Base-by-base conservation (phyloP, 768 basidiomycete species). In the Rhizopogon rudus region DNA sequence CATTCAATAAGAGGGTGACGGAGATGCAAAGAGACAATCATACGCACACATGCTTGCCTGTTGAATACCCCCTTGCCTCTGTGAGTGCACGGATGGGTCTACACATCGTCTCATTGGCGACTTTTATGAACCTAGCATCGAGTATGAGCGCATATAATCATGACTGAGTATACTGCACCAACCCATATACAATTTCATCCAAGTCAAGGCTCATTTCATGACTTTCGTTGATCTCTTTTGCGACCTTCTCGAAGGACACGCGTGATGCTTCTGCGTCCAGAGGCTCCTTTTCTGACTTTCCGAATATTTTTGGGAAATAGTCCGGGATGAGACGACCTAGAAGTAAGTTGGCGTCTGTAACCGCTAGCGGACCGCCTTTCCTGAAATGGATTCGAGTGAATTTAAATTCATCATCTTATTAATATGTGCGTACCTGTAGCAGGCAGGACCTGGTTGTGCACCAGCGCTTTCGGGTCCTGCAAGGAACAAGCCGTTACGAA, bases 71-170 rank as follows among this genome's bases (percentile, higher is more conserved):
- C 43, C 90, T 77, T 2, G 93, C 91, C 68, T 97, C 94, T 0
- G 94, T 97, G 60, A 96, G 69, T 2, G 92, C 85, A 3, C 95
- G 84, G 54, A 98, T 96, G 7, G 95, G 95, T 45, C 95, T 76
- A 60, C 87, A 89, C 94, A 98, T 98, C 0, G 92, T 94, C 74
- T 98, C 95, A 62, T 97, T 97, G 8, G 94, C 94, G 9, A 96
- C 93, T 65, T 94, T 92, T 73, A 98, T 88, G 70, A 94, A 97
- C 5, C 93, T 92, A 48, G 5, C n/a, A 5, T 42, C 16, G 25
- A 57, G 52, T 51, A 40, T 40, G 17, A 39, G 10, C 20, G 20
- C 13, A 33, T 17, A 53, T 17, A 40, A 55, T 8, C 35, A 3
- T 43, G 8, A 20, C n/a, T 13, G 39, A 41, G 12, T 14, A 20